A percentile compares a stretch with the other conserved stretches of the same genome.
These are phyloP conservation scores for Cerioporus squamosus DNA, from an alignment of 1,284 basidiomycete genomes.

Conservation along the genomic window DNA sequence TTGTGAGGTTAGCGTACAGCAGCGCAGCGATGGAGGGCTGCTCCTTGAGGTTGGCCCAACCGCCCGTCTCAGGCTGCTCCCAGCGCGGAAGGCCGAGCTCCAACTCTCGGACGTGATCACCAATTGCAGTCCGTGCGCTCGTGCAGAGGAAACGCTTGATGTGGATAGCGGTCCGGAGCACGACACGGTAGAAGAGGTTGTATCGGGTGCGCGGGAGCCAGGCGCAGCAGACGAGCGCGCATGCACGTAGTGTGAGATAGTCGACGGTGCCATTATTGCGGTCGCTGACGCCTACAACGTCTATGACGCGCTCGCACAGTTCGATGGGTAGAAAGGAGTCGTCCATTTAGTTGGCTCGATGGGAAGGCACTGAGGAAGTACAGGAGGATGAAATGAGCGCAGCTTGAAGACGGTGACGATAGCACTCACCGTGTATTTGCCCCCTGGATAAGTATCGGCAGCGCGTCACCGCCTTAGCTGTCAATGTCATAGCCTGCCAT, in stretches of 20 bases:
- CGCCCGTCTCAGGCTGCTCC: neutral
- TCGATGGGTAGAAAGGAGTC: constrained; percentile 20
- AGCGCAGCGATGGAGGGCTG: neutral
- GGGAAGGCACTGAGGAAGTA: neutral
- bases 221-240: constrained; percentile 37
- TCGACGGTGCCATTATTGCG: constrained; percentile 17
- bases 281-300: constrained; percentile 29
- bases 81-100: neutral
- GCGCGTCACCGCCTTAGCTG: too few species aligned
- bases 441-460: too few species aligned
- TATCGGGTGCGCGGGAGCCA: constrained; percentile 38
- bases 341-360: neutral
- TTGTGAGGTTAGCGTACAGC: neutral
- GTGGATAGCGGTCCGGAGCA: neutral
- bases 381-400: too few species aligned
- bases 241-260: constrained; percentile 31
- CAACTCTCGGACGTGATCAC: neutral
- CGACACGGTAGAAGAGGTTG: constrained; percentile 32
- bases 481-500: too few species aligned
- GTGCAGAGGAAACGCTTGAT: neutral
- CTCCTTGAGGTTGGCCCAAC: neutral
- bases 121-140: neutral
- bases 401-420: too few species aligned
- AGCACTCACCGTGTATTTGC: too few species aligned
- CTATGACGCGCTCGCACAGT: constrained; percentile 37